Base-by-base conservation (phyloP, 2,329 filamentous ascomycete species). In the Grosmannia clavigera region DNA sequence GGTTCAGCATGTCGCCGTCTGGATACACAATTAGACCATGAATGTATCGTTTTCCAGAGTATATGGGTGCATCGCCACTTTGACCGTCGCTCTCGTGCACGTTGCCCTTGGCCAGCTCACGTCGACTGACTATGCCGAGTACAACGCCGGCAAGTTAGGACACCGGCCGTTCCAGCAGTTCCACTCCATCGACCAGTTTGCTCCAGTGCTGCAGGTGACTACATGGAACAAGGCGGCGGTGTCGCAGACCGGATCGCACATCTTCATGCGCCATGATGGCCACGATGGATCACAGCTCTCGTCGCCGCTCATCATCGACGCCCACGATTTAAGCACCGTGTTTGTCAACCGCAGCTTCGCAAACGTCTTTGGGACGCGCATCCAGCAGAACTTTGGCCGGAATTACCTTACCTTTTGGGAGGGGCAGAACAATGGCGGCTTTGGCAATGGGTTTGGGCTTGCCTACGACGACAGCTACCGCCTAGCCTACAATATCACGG, bases 401-500 rank as follows among this genome's bases (percentile, higher is more conserved):
- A 55, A 51, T 10, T 62, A 62, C 51, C 22, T 62, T 19, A 62
- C 61, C 29, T 62, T 62, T n/a, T 62, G 61, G 61, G 58, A 40
- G 7, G 61, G 61, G 16, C 31, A 33, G 27, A 59, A 62, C 4
- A 48, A 31, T 3, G 50, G 35, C 22, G 61, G 61, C 3, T 58
- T 62, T 2, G 58, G 61, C 33, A 58, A 60, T n/a, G 61, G 61
- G 16, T 59, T 54, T 35, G 61, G 61, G 5, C 43, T 58, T 4
- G 61, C 52, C 27, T 62, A 55, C 27, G 58, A 62, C 58, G 43
- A 58, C 10, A 55, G 29, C 14, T 62, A 62, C 58, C 61, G 55
- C 38, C 58, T 62, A 2, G 43, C 40, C 9, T 58, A 60, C 58
- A 55, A 55, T 14, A 51, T 62, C 11, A 46, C 61, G 3, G 79